Base-by-base conservation (phyloP, 2,329 filamentous ascomycete species). In the Chaetomium sp. region DNA sequence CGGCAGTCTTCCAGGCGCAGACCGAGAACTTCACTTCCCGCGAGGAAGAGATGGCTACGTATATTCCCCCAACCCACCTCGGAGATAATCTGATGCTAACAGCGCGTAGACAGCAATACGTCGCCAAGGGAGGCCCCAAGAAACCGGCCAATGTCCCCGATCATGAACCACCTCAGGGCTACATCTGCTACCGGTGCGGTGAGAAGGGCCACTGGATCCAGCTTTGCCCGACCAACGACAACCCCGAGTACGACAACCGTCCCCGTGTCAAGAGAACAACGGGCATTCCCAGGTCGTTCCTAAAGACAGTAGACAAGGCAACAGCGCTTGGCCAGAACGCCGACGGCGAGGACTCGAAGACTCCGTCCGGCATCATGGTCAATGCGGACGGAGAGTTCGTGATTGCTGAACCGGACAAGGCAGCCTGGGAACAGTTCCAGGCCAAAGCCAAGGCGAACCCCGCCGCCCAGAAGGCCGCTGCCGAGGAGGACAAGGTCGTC, bases 191-290 rank as follows among this genome's bases (percentile, higher is more conserved):
- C 76, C 90, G 95, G 57, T 99, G 95, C 78, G 91, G 93, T 67
- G 90, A 97, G 77, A 97, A 97, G 80, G 95, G 93, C n/a, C 95
- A 99, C 77, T 99, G 94, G 94, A 99, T 99, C 68, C 94, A 98
- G 79, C 87, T 92, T 60, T 99, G 95, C 74, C 95, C 95, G 7
- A 99, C 94, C n/a, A 99, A 99, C 76, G 92, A 97, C 76, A 93
- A 99, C 70, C 94, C 95, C 3, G 93, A 93, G 67, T 98, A 93
- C 77, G 95, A 99, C 78, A 93, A 93, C 70, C 90, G 92, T 61
- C 92, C 93, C 57, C 89, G 94, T 66, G 92, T 98, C 69, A 98
- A 97, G 82, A 89, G 94, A 67, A 98, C 95, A 4, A 99, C 95
- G 50, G 95, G 95, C 70, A 99, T 99, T 71, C 95, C 95, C 21